Conservation (phyloP, 441 rosid genomes). For the Omphalea diandra region DNA sequence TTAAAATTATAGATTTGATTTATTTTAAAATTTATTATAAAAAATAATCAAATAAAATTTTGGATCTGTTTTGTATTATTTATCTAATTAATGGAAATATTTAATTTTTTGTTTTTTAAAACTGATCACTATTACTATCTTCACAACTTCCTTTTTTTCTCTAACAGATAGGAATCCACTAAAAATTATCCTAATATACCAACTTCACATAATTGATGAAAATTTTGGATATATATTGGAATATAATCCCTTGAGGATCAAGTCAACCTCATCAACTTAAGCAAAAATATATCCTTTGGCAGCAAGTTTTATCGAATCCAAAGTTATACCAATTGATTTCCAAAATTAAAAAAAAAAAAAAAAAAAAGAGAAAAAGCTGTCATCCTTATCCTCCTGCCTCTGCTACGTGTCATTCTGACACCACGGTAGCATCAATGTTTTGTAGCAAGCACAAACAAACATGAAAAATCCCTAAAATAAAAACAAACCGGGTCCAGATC, state of each 20-base stretch:
- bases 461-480: background rate
- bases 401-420: background rate
- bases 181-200: background rate
- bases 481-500: slow-evolving; percentile 17
- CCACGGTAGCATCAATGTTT: background rate
- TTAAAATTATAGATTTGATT: too few relatives aligned
- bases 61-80: too few relatives aligned
- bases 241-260: background rate
- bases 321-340: too few relatives aligned
- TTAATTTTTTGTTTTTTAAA: too few relatives aligned
- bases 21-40: too few relatives aligned
- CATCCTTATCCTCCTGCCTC: slow-evolving; percentile 15
- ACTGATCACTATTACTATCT: too few relatives aligned
- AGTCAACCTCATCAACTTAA: background rate
- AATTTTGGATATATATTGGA: background rate
- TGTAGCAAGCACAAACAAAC: background rate
- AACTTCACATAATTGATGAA: background rate
- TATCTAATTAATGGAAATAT: too few relatives aligned
- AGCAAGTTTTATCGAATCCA: background rate
- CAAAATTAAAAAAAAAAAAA: too few relatives aligned
- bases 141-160: too few relatives aligned
- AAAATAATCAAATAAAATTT: too few relatives aligned
- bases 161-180: too few relatives aligned
- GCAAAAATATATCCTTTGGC: background rate
- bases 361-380: background rate